phyloP scores from a whole-genome alignment of 2,329 filamentous ascomycete species.

The Orbilia blumenaviensis region DNA sequence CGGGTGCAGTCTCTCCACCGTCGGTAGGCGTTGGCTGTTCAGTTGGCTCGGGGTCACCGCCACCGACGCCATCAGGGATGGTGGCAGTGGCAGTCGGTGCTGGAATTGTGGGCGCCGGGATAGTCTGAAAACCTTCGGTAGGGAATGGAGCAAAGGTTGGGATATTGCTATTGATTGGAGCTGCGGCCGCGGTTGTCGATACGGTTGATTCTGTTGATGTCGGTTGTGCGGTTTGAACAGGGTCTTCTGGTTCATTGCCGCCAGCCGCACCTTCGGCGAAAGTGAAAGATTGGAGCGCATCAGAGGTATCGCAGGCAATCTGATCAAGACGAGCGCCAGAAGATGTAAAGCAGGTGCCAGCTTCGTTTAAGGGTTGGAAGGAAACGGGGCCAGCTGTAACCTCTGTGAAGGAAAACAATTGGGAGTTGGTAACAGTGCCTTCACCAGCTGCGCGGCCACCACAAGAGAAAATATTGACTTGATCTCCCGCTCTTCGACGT shows the following conservation, averaged over 20 bases:
- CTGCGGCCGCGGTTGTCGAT: not conserved
- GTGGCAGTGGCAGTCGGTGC: slow-evolving; percentile 3
- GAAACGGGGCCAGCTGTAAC: slow-evolving; percentile 61
- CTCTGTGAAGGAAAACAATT: slow-evolving; percentile 66
- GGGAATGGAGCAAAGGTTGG: not conserved
- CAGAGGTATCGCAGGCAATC: slow-evolving; percentile 62
- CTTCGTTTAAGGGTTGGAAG: slow-evolving; percentile 64
- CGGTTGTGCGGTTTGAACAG: no score
- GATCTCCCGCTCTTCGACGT: slow-evolving; percentile 65
- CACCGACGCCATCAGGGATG: not conserved
- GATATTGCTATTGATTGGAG: not conserved
- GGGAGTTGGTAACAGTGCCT: slow-evolving; percentile 66
- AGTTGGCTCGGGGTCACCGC: not conserved
- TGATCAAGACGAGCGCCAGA: slow-evolving; percentile 63
- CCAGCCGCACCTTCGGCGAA: slow-evolving; percentile 53
- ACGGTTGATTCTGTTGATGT: not conserved
- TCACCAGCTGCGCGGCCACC: slow-evolving; percentile 68
- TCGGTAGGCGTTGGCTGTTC: slow-evolving; percentile 10
- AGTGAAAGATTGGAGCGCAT: slow-evolving; percentile 63
- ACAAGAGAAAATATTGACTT: slow-evolving; percentile 69
- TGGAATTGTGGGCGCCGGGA: not conserved
- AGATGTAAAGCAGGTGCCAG: slow-evolving; percentile 64
- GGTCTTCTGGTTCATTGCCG: slow-evolving; percentile 12
- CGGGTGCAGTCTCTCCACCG: not conserved
- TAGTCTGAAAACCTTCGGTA: slow-evolving; percentile 20